Evolutionary conservation across 1,139 yeast genomes (phyloP), one percentile per base, ranked within the genome.

Genomic region (Kodamaea fungicola): DNA sequence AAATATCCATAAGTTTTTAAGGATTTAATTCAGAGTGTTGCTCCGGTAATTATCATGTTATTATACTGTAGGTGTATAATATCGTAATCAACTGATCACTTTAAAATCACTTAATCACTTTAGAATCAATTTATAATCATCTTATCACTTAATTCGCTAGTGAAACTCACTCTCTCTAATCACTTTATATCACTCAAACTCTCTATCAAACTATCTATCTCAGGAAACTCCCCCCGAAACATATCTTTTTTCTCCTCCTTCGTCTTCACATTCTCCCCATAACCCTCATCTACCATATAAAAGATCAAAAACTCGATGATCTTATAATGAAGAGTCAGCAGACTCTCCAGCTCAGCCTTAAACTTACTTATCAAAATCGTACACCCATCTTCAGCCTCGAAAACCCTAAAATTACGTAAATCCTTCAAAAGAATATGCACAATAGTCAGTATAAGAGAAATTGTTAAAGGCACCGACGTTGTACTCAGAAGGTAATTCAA

Each of bases 291-390:
- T 6, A 78, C 71, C 41, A 84, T 59, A 51, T 85, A 84, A 52
- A 84, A 82, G 42, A 84, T 74, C 40, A 84, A 61, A 54, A 84
- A 84, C 58, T 85, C 94, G 34, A 84, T 71, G 22, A 82, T 73
- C 49, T 82, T 80, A 46, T 83, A 75, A 43, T 74, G 74, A 9
- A 77, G 61, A 30, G 63, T 67, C 44, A 75, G 77, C 50, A 54
- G 69, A 27, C 41, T 43, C 4, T 47, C 45, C n/a, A 32, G 36
- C 27, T 24, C 32, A 22, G 35, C 35, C 22, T 57, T 57, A 22
- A 71, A 52, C 39, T 62, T 64, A 12, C 52, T 52, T 38, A 86
- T 80, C 3, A 83, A 58, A 1, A 62, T 60, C 30, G 72, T 64
- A 32, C 85, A 74, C 0, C 92, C 94, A n/a, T 66, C 62, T 37